Evolutionary conservation across 805 yeast genomes (phyloP).

Genomic region (Wickerhamomyces sydowiorum): DNA sequence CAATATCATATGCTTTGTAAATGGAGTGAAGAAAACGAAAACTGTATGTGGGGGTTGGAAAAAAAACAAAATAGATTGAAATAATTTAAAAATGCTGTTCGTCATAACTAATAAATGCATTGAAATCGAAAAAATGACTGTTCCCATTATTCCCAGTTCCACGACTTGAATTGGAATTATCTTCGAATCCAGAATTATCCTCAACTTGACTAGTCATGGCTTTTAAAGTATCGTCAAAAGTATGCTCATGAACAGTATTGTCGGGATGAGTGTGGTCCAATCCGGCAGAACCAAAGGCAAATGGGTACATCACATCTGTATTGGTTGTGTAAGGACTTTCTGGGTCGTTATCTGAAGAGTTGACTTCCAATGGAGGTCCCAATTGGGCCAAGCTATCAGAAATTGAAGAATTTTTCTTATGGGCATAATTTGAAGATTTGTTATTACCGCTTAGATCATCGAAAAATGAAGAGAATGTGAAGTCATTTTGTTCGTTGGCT

Average conservation of each 20-base stretch:
- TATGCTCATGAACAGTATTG: not conserved
- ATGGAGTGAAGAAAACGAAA: not conserved
- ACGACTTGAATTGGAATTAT: not conserved
- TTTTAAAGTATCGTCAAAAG: not conserved
- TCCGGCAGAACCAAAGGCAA: not conserved
- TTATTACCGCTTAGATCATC: conserved; percentile 2
- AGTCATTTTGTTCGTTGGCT: not conserved
- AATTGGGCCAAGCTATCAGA: conserved; percentile 1
- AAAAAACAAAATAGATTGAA: not conserved
- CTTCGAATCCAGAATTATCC: not conserved
- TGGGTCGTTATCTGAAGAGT: conserved; percentile 2
- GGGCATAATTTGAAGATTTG: not conserved
- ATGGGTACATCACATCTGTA: conserved; percentile 1
- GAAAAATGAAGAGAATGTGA: conserved; percentile 1
- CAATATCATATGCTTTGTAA: too few species aligned
- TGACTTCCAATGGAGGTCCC: conserved; percentile 4
- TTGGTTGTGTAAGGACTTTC: conserved; percentile 1
- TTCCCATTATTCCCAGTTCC: not conserved
- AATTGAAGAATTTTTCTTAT: conserved; percentile 1
- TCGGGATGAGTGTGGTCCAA: not conserved
- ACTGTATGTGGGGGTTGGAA: not conserved
- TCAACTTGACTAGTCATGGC: not conserved
- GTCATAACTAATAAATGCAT: conserved; percentile 17
- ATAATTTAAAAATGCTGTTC: conserved; percentile 1
- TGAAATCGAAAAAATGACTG: conserved; percentile 19